A percentile compares a stretch with the other conserved stretches of the same genome.
Evolutionary conservation across 192 early-diverging fungal species (phyloP).

Genomic region (Entomortierella chlamydospora): DNA sequence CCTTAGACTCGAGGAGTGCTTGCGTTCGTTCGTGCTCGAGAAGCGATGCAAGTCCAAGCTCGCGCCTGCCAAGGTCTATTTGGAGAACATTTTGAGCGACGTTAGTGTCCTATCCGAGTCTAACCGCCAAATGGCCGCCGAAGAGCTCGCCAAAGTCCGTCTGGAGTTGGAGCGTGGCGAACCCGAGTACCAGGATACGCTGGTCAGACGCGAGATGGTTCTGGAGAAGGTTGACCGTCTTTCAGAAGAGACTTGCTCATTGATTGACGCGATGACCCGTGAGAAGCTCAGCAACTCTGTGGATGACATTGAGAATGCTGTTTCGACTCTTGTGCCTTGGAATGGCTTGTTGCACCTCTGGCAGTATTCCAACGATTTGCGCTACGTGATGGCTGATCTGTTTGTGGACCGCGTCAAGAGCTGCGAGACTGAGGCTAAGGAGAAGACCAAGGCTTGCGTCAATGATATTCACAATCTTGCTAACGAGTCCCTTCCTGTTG

Average conservation of each 20-base stretch:
- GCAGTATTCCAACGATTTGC: constrained; percentile 87
- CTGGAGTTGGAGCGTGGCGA: constrained; percentile 69
- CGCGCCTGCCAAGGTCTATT: constrained; percentile 92
- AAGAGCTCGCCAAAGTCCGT: constrained; percentile 72
- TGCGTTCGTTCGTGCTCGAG: constrained; percentile 94
- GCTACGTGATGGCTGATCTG: constrained; percentile 73
- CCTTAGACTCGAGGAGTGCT: constrained; percentile 82
- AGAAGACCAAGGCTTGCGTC: constrained; percentile 52
- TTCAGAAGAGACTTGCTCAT: constrained; percentile 68
- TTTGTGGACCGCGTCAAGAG: constrained; percentile 71
- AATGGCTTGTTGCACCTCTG: constrained; percentile 85
- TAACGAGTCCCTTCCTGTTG: constrained; percentile 36
- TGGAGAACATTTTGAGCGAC: constrained; percentile 88
- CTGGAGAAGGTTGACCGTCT: constrained; percentile 70
- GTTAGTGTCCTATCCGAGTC: constrained; percentile 76
- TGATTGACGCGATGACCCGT: constrained; percentile 62
- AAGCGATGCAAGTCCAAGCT: constrained; percentile 96
- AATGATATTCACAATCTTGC: constrained; percentile 56
- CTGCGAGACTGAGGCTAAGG: constrained; percentile 67
- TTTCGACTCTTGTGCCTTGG: constrained; percentile 78
- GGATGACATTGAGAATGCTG: constrained; percentile 74
- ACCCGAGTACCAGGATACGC: constrained; percentile 82
- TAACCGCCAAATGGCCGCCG: constrained; percentile 72
- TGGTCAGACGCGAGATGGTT: constrained; percentile 77
- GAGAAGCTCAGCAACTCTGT: constrained; percentile 62